Evolutionary conservation across 306 rosid species (phyloP).

Genomic region (Ochetophila trinervis): DNA sequence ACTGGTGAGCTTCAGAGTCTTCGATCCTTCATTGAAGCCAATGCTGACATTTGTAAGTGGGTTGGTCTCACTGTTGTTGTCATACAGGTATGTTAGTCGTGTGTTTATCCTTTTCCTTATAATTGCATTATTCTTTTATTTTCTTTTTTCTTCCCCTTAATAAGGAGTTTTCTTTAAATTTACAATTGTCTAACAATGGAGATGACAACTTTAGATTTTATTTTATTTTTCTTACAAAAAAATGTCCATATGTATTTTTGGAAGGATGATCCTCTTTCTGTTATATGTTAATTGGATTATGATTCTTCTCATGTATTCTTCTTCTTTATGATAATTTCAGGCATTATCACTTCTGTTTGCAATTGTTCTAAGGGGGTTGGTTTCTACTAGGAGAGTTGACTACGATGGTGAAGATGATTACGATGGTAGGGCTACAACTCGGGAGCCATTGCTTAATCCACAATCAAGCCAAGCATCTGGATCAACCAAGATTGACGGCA

Average conservation of each 20-base stretch:
- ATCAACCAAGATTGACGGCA: slow-evolving; percentile 43
- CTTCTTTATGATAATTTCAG: slow-evolving; percentile 46
- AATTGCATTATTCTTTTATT: not conserved
- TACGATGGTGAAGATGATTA: slow-evolving; percentile 52
- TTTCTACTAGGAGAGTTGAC: slow-evolving; percentile 50
- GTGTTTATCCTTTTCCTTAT: slow-evolving; percentile 14
- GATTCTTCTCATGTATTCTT: slow-evolving; percentile 13
- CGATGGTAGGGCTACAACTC: slow-evolving; percentile 43
- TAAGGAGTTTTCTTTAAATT: too few species aligned
- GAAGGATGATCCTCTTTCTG: not conserved
- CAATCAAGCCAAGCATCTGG: slow-evolving; percentile 60
- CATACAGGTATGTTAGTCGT: slow-evolving; percentile 60
- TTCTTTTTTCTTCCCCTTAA: not conserved
- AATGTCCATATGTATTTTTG: not conserved
- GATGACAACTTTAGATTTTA: too few species aligned
- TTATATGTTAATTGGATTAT: slow-evolving; percentile 9
- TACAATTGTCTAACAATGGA: too few species aligned
- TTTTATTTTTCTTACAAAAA: not conserved
- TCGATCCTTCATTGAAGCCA: slow-evolving; percentile 60
- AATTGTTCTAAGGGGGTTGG: slow-evolving; percentile 60
- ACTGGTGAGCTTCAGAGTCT: slow-evolving; percentile 74
- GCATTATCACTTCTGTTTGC: slow-evolving; percentile 71
- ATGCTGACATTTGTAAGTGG: slow-evolving; percentile 74
- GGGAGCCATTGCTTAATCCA: slow-evolving; percentile 69
- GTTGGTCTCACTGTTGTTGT: slow-evolving; percentile 59